A percentile compares a stretch with the other conserved stretches of the same genome.
These are phyloP conservation scores for Fusarium sp. DNA, from an alignment of 2,329 filamentous ascomycete species.

Conservation along the genomic window DNA sequence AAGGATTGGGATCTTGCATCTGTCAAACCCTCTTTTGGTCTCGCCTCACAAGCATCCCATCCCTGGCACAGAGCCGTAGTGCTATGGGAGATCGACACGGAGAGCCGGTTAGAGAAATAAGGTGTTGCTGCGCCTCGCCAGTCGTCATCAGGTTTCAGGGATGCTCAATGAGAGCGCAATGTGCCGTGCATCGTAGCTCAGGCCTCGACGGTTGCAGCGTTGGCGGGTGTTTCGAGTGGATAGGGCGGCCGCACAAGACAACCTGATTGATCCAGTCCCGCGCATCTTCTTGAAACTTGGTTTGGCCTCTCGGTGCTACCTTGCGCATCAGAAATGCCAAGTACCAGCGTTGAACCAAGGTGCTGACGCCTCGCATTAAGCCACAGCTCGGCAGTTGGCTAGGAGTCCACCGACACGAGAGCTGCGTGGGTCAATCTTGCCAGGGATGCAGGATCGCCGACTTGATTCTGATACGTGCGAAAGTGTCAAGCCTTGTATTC, in stretches of 20 bases:
- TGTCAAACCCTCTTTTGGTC: slow-evolving; percentile 27
- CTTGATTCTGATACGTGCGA: slow-evolving; percentile 21
- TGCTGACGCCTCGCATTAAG: slow-evolving; percentile 37
- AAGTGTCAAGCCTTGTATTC: slow-evolving; percentile 22
- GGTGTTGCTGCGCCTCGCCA: slow-evolving; percentile 35
- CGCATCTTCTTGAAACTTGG: slow-evolving; percentile 35
- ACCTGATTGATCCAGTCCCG: slow-evolving; percentile 7
- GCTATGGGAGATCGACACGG: slow-evolving; percentile 37
- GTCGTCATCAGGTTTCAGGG: slow-evolving; percentile 31
- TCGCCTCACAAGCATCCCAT: slow-evolving; percentile 28
- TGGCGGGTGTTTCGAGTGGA: not conserved
- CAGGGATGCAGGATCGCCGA: not conserved
- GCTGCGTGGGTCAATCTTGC: slow-evolving; percentile 7
- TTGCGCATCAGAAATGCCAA: slow-evolving; percentile 18
- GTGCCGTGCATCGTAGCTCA: slow-evolving; percentile 15
- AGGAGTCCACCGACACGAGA: slow-evolving; percentile 9
- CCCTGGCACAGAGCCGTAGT: slow-evolving; percentile 21
- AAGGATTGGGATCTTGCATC: slow-evolving; percentile 27
- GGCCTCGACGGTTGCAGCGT: slow-evolving; percentile 1
- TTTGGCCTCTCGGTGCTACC: slow-evolving; percentile 23
- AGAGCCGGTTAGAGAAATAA: slow-evolving; percentile 15
- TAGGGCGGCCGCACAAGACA: slow-evolving; percentile 3
- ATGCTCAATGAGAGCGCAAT: not conserved
- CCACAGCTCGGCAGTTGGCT: slow-evolving; percentile 41
- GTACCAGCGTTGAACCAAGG: slow-evolving; percentile 32